Percentiles rank a stretch among this genome's conserved stretches.
Evolutionary conservation across 1,139 yeast species (phyloP).

Genomic region (Taphrina pruni): DNA sequence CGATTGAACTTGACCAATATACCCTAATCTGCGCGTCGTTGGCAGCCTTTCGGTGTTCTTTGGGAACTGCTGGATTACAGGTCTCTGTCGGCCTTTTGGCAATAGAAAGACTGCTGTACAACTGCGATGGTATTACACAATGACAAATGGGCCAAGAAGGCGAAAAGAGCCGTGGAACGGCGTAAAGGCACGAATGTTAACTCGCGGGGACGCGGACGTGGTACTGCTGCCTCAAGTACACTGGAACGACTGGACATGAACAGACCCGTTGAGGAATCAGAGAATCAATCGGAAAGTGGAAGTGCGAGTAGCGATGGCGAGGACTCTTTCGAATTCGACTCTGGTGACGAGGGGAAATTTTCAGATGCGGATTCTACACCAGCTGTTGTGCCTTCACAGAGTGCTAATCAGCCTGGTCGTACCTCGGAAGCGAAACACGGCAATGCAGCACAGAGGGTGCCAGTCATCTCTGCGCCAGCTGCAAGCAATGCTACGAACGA

Average conservation of each 20-base stretch:
- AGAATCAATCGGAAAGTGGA: not conserved
- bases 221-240: not conserved
- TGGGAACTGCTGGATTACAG: not conserved
- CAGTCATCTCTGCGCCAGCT: not conserved
- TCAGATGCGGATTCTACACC: not conserved
- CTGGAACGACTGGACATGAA: conserved; percentile 16
- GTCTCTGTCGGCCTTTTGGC: too few species aligned
- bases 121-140: conserved; percentile 33
- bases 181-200: not conserved
- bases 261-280: not conserved
- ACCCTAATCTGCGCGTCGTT: too few species aligned
- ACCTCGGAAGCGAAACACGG: not conserved
- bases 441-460: not conserved
- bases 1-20: too few species aligned
- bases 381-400: not conserved
- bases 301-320: not conserved
- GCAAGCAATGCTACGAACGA: too few species aligned
- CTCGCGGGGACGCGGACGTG: conserved; percentile 6
- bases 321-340: conserved; percentile 21
- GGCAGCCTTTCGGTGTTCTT: too few species aligned
- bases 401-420: not conserved
- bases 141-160: conserved; percentile 39
- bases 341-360: conserved; percentile 24
- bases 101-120: not conserved
- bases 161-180: conserved; percentile 22